Conservation (phyloP, 2,329 filamentous ascomycete species). For the Penicillium griseofulvum region DNA sequence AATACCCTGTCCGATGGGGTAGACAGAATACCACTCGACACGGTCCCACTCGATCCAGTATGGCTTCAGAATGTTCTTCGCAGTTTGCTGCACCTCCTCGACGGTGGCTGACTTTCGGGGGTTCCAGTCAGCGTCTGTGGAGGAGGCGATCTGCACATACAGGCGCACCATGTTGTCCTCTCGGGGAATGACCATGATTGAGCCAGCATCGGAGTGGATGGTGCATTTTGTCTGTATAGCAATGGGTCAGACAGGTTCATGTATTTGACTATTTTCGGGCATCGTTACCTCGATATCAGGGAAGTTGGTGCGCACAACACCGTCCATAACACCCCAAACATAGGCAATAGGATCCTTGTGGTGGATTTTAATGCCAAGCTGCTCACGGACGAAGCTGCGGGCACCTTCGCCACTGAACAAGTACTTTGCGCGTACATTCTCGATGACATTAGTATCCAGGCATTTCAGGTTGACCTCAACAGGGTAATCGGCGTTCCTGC, state of each 20-base stretch:
- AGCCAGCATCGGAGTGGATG: constrained; percentile 63
- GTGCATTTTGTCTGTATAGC: constrained; percentile 61
- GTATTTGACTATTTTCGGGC: background rate
- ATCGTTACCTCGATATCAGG: constrained; percentile 57
- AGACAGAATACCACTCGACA: constrained; percentile 65
- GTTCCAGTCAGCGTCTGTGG: constrained; percentile 60
- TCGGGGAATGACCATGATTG: constrained; percentile 61
- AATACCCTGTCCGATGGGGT: constrained; percentile 65
- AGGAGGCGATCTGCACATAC: constrained; percentile 60
- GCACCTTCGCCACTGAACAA: constrained; percentile 64
- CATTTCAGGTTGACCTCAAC: constrained; percentile 76
- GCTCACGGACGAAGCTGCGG: constrained; percentile 58
- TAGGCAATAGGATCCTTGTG: constrained; percentile 64
- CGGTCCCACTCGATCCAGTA: constrained; percentile 63
- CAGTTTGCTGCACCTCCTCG: constrained; percentile 57
- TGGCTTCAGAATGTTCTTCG: constrained; percentile 59
- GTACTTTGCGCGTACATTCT: constrained; percentile 64
- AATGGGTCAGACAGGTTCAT: background rate
- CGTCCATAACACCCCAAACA: constrained; percentile 67
- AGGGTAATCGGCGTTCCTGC: constrained; percentile 66
- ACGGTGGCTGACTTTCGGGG: constrained; percentile 59
- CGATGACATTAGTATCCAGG: constrained; percentile 66
- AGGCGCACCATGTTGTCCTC: constrained; percentile 51
- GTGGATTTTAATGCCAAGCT: constrained; percentile 64
- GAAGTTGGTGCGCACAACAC: constrained; percentile 62